These are phyloP conservation scores for Pachysandra terminalis DNA, from an alignment of 164 flowering plant genomes.

Conservation along the genomic window DNA sequence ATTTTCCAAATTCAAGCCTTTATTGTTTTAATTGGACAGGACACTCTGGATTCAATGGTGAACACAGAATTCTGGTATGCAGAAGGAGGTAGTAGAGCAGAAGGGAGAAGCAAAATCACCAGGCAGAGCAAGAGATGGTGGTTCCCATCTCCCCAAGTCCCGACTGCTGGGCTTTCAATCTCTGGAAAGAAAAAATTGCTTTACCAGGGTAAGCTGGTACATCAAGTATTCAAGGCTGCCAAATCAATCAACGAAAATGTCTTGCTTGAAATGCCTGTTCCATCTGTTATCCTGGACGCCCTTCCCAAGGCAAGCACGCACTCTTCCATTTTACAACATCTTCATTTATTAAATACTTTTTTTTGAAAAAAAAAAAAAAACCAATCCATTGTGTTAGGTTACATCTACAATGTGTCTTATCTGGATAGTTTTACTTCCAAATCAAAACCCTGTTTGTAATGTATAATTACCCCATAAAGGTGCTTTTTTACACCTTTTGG, in stretches of 20 bases:
- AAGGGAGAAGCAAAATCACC: constrained; percentile 54
- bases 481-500: background rate
- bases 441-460: background rate
- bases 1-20: background rate
- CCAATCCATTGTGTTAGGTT: background rate
- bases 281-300: constrained; percentile 48
- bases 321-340: constrained; percentile 5
- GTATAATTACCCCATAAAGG: background rate
- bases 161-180: constrained; percentile 63
- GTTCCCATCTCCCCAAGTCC: constrained; percentile 89
- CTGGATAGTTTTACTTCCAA: background rate
- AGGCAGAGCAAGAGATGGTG: constrained; percentile 82
- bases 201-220: constrained; percentile 54
- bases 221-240: constrained; percentile 89
- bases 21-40: constrained; percentile 40
- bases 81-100: constrained; percentile 84
- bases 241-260: constrained; percentile 67
- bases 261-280: constrained; percentile 77
- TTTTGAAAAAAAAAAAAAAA: too few species aligned
- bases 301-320: constrained; percentile 59
- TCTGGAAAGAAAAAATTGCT: constrained; percentile 52
- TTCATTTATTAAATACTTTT: background rate
- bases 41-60: constrained; percentile 74
- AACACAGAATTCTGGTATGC: constrained; percentile 87
- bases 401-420: background rate